Base-by-base conservation (phyloP, 108 stramenopile species). In the Aurantiochytrium sp. region DNA sequence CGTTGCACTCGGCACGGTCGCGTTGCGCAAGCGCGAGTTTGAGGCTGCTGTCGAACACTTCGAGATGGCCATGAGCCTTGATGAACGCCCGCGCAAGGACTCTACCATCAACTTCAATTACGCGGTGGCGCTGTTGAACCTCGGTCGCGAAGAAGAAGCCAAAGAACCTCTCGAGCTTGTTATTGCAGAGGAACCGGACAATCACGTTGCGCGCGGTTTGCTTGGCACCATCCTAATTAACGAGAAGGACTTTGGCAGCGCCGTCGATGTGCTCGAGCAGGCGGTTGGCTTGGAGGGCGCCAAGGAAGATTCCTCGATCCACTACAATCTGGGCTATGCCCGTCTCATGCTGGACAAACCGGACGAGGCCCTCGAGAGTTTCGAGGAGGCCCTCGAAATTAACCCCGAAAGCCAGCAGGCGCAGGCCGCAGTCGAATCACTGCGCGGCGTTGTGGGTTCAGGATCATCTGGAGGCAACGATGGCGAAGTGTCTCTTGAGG, bases 301-400 rank as follows among this genome's bases (percentile, higher is more conserved):
- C 19, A 43, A 35, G 10, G 4, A 4, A 2, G 76, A 83, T 45
- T 53, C 49, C 51, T 53, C 49, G 6, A 83, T 83, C n/a, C 51
- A 53, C 51, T 83, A 83, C 76, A 83, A 83, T 23, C 76, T 83
- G 8, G 76, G 76, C 4, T 83, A 83, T 23, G 76, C 76, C n/a
- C 76, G 76, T 6, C 51, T 83, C 25, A 83, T 83, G 76, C 76
- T 21, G 51, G 76, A 83, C 51, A 83, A 83, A 23, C 76, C 76
- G 43, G 23, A 83, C 6, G 76, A 83, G 45, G 76, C 76, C 49
- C 76, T 83, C 51, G 49, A 53, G 3, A 83, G 76, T 23, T 83
- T 83, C 51, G 12, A 83, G 76, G 49, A 53, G 4, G 76, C 76
- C n/a, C 51, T 53, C 23, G 51, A 83, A 45, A 83, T 83, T 23